phyloP scores from a whole-genome alignment of 2,329 filamentous ascomycete genomes.

The Penicillium sp. region DNA sequence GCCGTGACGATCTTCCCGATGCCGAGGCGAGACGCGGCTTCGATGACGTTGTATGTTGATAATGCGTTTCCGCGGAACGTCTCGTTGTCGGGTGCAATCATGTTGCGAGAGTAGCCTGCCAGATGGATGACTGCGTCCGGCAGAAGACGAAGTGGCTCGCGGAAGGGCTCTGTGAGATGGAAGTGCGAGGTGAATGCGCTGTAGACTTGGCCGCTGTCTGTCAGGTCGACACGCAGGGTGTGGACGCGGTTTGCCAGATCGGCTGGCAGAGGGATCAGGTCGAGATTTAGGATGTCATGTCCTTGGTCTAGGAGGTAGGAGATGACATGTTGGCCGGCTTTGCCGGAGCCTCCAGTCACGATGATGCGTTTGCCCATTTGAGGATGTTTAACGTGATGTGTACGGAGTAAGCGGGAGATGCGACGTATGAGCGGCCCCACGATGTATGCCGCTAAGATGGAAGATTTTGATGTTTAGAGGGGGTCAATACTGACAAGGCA shows the following conservation, averaged over 20 bases:
- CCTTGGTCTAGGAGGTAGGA: conserved; percentile 53
- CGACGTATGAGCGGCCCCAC: neutral
- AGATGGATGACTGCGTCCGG: conserved; percentile 67
- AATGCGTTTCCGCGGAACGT: conserved; percentile 59
- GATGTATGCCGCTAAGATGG: neutral
- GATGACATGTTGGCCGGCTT: conserved; percentile 59
- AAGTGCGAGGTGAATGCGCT: conserved; percentile 60
- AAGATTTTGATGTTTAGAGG: neutral
- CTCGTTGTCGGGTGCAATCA: conserved; percentile 63
- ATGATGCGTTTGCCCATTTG: conserved; percentile 47
- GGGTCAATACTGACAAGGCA: neutral
- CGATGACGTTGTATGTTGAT: conserved; percentile 63
- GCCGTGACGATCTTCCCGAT: conserved; percentile 65
- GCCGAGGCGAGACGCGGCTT: conserved; percentile 63
- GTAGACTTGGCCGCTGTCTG: conserved; percentile 58
- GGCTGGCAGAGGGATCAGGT: conserved; percentile 47
- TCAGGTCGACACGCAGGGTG: conserved; percentile 59
- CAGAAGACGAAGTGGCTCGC: conserved; percentile 38
- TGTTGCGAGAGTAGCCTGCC: conserved; percentile 60
- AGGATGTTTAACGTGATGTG: neutral
- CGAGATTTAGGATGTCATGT: conserved; percentile 58
- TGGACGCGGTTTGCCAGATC: conserved; percentile 48
- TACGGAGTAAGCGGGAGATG: neutral
- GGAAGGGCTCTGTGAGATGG: conserved; percentile 47
- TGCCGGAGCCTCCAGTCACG: conserved; percentile 59